Percentiles rank a stretch among this genome's conserved stretches.
phyloP scores from a whole-genome alignment of 2,329 filamentous ascomycete species.

The Sporothrix sp. region DNA sequence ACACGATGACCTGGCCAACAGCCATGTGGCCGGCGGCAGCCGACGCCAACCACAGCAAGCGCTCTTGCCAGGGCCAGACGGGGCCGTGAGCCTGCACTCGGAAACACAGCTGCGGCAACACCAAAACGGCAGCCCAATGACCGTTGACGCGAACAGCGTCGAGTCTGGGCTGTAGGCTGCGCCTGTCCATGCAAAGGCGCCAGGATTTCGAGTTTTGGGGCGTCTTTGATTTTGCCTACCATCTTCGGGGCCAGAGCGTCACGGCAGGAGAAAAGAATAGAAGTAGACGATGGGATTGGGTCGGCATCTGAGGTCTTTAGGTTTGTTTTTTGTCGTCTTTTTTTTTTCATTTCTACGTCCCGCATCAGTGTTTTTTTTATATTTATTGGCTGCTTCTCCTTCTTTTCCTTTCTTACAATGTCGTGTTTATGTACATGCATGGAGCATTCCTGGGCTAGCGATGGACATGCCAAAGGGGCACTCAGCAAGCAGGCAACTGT shows the following conservation, averaged over 20 bases:
- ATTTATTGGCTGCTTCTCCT: background rate
- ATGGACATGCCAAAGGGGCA: too few relatives aligned
- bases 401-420: background rate
- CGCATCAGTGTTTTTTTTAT: background rate
- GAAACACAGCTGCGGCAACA: slow-evolving; percentile 28
- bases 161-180: slow-evolving; percentile 47
- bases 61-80: slow-evolving; percentile 9
- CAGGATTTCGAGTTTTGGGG: too few relatives aligned
- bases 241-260: too few relatives aligned
- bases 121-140: slow-evolving; percentile 49
- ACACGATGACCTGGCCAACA: too few relatives aligned
- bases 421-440: too few relatives aligned
- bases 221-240: too few relatives aligned
- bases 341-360: background rate
- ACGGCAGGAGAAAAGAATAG: background rate
- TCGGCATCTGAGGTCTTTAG: background rate
- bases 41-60: too few relatives aligned
- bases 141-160: slow-evolving; percentile 44
- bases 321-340: background rate
- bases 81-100: slow-evolving; percentile 27
- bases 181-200: too few relatives aligned
- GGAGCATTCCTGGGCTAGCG: too few relatives aligned
- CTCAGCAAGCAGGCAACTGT: too few relatives aligned
- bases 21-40: too few relatives aligned
- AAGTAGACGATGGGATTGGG: background rate